Evolutionary conservation across 345 rosid genomes (phyloP).

Genomic region (Microcos paniculata): DNA sequence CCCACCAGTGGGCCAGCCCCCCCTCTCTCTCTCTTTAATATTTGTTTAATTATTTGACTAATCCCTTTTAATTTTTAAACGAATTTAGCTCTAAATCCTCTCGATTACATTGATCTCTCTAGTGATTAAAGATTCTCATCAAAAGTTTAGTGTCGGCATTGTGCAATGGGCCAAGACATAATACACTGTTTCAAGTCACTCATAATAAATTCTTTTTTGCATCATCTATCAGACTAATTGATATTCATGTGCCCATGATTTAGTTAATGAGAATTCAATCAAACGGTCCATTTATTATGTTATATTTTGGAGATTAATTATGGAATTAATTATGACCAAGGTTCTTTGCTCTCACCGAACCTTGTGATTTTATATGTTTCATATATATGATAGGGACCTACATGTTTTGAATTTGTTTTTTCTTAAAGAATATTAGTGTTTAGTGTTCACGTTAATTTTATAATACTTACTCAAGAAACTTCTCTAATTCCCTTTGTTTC

Average conservation of each 20-base stretch:
- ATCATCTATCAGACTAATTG: not conserved
- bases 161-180: not conserved
- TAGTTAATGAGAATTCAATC: not conserved
- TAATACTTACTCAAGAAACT: conserved; percentile 1
- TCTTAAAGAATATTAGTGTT: not conserved
- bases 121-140: not conserved
- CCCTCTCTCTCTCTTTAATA: no score
- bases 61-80: not conserved
- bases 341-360: conserved; percentile 2
- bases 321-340: not conserved
- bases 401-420: not conserved
- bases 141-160: not conserved
- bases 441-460: not conserved
- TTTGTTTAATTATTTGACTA: not conserved
- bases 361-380: not conserved
- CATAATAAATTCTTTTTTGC: no score
- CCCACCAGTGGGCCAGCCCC: not conserved
- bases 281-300: not conserved
- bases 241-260: not conserved
- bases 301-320: not conserved
- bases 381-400: not conserved
- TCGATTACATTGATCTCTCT: not conserved
- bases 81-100: not conserved
- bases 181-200: no score
- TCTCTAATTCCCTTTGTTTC: not conserved